Percentiles rank a stretch among this genome's conserved stretches.
Conservation (phyloP, 2,329 filamentous ascomycete species). For the Aaosphaeria pasadenensis region DNA sequence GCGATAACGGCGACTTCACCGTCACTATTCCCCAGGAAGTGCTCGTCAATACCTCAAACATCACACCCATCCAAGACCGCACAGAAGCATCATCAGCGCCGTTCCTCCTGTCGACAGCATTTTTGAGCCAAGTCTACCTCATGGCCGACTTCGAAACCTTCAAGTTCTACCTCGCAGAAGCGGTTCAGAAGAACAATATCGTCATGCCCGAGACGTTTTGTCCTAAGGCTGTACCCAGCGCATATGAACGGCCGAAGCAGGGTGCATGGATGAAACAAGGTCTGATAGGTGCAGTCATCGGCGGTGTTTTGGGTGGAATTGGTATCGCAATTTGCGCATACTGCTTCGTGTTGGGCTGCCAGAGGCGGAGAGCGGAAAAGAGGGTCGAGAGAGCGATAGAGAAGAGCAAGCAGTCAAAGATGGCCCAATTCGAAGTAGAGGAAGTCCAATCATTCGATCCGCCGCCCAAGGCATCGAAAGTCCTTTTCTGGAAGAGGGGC, state of each 20-base stretch:
- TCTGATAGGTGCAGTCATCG: slow-evolving; percentile 38
- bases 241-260: slow-evolving; percentile 27
- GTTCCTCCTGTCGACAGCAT: slow-evolving; percentile 40
- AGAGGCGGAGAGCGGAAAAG: slow-evolving; percentile 24
- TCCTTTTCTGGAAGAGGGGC: slow-evolving; percentile 26
- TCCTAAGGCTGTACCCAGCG: slow-evolving; percentile 32
- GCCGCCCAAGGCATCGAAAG: slow-evolving; percentile 24
- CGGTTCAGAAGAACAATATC: slow-evolving; percentile 37
- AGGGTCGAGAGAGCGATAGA: slow-evolving; percentile 25
- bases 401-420: slow-evolving; percentile 23
- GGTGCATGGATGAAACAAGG: slow-evolving; percentile 31
- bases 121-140: slow-evolving; percentile 43
- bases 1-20: slow-evolving; percentile 36
- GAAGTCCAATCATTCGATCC: slow-evolving; percentile 30
- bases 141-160: slow-evolving; percentile 42
- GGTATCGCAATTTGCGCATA: slow-evolving; percentile 24
- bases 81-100: slow-evolving; percentile 23
- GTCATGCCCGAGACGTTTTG: slow-evolving; percentile 43
- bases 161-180: slow-evolving; percentile 41
- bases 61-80: slow-evolving; percentile 33
- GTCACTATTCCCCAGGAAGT: slow-evolving; percentile 39
- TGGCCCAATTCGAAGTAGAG: slow-evolving; percentile 32
- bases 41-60: slow-evolving; percentile 37
- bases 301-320: slow-evolving; percentile 35
- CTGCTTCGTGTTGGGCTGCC: slow-evolving; percentile 27